These are phyloP conservation scores for Mariannaea sp. DNA, from an alignment of 2,329 filamentous ascomycete genomes.

Conservation along the genomic window DNA sequence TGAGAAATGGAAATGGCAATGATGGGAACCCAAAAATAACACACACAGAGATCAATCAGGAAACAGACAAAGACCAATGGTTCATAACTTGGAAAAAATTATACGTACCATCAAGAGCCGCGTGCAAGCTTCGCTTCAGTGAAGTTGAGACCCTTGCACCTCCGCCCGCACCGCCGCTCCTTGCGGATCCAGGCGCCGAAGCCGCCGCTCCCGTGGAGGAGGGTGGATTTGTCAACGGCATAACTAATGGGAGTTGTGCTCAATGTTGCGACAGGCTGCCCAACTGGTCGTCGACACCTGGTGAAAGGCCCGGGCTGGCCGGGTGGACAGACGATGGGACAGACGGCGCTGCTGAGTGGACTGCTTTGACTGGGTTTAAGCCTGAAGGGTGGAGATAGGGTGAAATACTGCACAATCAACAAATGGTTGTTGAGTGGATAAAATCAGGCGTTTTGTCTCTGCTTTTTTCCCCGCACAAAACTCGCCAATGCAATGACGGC, in stretches of 20 bases:
- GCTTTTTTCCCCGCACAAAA: constrained; percentile 14
- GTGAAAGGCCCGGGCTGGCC: constrained; percentile 10
- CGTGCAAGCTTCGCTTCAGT: constrained; percentile 63
- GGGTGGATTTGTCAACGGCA: constrained; percentile 61
- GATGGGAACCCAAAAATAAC: not conserved
- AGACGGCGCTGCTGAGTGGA: constrained; percentile 15
- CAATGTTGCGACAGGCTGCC: constrained; percentile 1
- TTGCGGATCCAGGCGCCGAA: constrained; percentile 54
- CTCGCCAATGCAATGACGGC: constrained; percentile 14
- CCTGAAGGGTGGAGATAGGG: constrained; percentile 2
- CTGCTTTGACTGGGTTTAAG: not conserved
- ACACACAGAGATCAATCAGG: not conserved
- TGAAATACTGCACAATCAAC: constrained; percentile 12
- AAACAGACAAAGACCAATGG: constrained; percentile 17
- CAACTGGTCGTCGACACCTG: constrained; percentile 6
- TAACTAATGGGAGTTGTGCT: constrained; percentile 34
- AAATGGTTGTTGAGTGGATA: constrained; percentile 17
- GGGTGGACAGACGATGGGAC: constrained; percentile 15
- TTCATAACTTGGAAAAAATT: constrained; percentile 17
- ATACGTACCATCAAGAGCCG: constrained; percentile 63
- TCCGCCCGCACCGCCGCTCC: constrained; percentile 44
- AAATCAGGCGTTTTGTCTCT: constrained; percentile 16
- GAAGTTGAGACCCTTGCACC: constrained; percentile 39
- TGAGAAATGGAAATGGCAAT: not conserved
- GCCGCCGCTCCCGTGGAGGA: constrained; percentile 57